phyloP scores from a whole-genome alignment of 1,139 yeast genomes.

The Geotrichum candidum region DNA sequence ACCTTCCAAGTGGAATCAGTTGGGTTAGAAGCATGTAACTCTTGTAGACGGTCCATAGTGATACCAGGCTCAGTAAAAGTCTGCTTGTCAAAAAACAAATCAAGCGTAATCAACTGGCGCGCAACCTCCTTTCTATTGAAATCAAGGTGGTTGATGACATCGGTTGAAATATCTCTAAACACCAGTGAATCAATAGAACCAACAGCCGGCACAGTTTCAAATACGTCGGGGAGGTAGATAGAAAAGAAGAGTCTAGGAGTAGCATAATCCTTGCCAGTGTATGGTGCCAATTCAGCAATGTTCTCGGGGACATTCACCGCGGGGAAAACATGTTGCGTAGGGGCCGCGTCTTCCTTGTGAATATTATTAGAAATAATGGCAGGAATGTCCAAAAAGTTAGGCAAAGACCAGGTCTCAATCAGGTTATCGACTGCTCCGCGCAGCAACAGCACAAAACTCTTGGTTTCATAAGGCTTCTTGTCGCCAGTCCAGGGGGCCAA shows the following conservation, averaged over 20 bases:
- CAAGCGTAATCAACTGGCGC: slow-evolving; percentile 71
- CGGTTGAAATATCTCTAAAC: slow-evolving; percentile 69
- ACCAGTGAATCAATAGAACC: slow-evolving; percentile 56
- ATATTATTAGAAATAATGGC: slow-evolving; percentile 10
- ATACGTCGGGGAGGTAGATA: slow-evolving; percentile 51
- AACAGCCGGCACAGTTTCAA: slow-evolving; percentile 69
- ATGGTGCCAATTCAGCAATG: slow-evolving; percentile 17
- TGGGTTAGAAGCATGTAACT: slow-evolving; percentile 35
- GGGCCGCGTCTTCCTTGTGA: slow-evolving; percentile 23
- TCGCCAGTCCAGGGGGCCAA: slow-evolving; percentile 41
- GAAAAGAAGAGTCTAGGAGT: slow-evolving; percentile 60
- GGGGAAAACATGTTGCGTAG: slow-evolving; percentile 37
- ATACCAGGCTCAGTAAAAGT: slow-evolving; percentile 81
- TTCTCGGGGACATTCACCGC: slow-evolving; percentile 31
- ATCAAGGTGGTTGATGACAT: slow-evolving; percentile 71
- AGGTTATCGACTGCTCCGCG: slow-evolving; percentile 42
- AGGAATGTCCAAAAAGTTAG: slow-evolving; percentile 11
- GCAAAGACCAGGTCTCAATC: slow-evolving; percentile 7
- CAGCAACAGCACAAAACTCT: slow-evolving; percentile 47
- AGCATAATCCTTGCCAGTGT: slow-evolving; percentile 16
- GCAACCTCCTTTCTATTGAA: slow-evolving; percentile 87
- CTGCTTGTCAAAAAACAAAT: slow-evolving; percentile 61
- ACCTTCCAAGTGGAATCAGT: slow-evolving; percentile 66
- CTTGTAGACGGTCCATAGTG: slow-evolving; percentile 64
- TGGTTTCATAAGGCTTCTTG: slow-evolving; percentile 49